Base-by-base conservation (phyloP, 2,329 filamentous ascomycete species). In the Colletotrichum musae region DNA sequence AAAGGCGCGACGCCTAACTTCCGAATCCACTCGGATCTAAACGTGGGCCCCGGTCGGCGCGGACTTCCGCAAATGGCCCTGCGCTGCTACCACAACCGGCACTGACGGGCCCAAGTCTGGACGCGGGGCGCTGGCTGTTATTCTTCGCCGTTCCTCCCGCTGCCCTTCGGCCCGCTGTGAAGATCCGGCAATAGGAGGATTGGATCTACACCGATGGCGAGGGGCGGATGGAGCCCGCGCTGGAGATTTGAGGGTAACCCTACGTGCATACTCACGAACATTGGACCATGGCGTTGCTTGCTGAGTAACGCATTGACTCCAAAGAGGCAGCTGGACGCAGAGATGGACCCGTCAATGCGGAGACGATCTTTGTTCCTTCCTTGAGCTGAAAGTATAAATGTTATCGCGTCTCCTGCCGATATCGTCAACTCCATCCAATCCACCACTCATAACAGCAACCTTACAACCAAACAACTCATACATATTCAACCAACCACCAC, bases 21-120 rank as follows among this genome's bases (percentile, higher is more conserved):
- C 59, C 59, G 59, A 62, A 24, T 13, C 15, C 59, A 24, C n/a
- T 62, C 59, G 59, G 59, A 45, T 47, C 59, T 62, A 24, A 36
- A 12, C 41, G 59, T 61, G 50, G 51, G 26, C 43, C 51, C 43
- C 51, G 39, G n/a, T 9, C 12, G 50, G 21, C 16, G n/a, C 50
- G 24, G 41, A 18, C 24, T 54, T 39, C 59, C 50, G 54, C 59
- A 15, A 28, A 10, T 12, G 21, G 21, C 32, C 5, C 48, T 47
- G 45, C 18, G 4, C 32, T 45, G 12, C 50, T 16, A 24, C n/a
- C 21, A 16, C 39, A 16, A 16, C 48, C 13, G 24, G 47, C 47
- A n/a, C n/a, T 41, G 16, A 43, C 2, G 21, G 21, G 21, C 3
- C 21, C 2, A 24, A 24, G 21, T 24, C 21, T 24, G 21, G 21